Conservation (phyloP, 257 asterid genomes). For the Echites panduratus region DNA sequence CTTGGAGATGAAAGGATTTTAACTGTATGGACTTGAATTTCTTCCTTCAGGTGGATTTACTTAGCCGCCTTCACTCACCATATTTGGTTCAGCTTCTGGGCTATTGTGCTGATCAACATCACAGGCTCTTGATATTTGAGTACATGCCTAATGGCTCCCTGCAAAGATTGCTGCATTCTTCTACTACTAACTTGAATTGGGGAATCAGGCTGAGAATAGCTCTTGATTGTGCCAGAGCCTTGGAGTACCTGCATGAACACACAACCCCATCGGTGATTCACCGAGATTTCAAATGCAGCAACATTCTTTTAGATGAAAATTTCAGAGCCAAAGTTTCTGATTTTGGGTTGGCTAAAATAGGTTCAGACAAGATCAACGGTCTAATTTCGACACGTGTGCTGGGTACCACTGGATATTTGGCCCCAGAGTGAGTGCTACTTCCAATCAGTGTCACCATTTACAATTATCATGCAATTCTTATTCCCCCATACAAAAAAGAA, state of each 20-base stretch:
- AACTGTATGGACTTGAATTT: not conserved
- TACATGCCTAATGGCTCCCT: slow-evolving; percentile 60
- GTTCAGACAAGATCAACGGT: slow-evolving; percentile 72
- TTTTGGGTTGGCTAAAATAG: slow-evolving; percentile 66
- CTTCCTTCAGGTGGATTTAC: slow-evolving; percentile 52
- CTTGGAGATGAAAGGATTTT: too few species aligned
- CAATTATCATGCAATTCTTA: slow-evolving; percentile 9
- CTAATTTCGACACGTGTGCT: slow-evolving; percentile 63
- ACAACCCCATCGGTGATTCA: slow-evolving; percentile 68
- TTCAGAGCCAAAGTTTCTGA: slow-evolving; percentile 71
- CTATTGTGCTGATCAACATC: slow-evolving; percentile 79
- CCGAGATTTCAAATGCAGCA: slow-evolving; percentile 61
- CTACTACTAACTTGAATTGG: slow-evolving; percentile 41
- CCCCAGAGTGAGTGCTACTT: slow-evolving; percentile 67
- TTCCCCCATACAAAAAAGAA: not conserved
- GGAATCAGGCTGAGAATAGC: slow-evolving; percentile 53
- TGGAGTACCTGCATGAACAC: slow-evolving; percentile 70
- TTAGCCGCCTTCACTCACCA: slow-evolving; percentile 57
- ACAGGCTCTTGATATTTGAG: slow-evolving; percentile 55
- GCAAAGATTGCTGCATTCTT: slow-evolving; percentile 47
- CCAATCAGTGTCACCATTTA: not conserved
- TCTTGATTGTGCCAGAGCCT: slow-evolving; percentile 65
- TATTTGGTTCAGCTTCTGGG: slow-evolving; percentile 63
- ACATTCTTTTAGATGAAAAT: slow-evolving; percentile 54
- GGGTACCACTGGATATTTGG: slow-evolving; percentile 81